These are phyloP conservation scores for Apium graveolens DNA, from an alignment of 129 eudicot genomes.

Conservation along the genomic window DNA sequence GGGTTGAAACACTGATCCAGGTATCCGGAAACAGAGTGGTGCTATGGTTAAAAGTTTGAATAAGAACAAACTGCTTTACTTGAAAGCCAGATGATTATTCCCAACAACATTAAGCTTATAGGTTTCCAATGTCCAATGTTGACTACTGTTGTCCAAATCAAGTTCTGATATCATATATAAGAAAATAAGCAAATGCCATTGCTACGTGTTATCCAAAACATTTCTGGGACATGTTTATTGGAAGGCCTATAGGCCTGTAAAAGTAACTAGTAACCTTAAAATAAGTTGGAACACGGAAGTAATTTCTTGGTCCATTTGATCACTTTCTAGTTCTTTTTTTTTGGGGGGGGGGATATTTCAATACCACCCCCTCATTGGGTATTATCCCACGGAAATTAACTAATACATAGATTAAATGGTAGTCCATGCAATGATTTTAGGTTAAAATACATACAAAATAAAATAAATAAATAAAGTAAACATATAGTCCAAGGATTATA, in stretches of 20 bases:
- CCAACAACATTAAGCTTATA: background rate
- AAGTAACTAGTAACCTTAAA: background rate
- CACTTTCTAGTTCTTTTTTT: too few species aligned
- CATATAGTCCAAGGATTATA: too few species aligned
- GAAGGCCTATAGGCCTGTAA: background rate
- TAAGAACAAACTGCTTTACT: background rate
- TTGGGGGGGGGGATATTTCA: too few species aligned
- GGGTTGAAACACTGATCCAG: background rate
- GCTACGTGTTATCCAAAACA: background rate
- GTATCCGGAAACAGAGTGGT: background rate
- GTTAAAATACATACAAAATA: too few species aligned
- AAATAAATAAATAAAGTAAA: too few species aligned
- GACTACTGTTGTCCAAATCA: background rate
- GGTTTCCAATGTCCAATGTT: background rate
- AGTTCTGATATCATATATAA: background rate
- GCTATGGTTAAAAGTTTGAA: background rate
- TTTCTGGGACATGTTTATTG: background rate
- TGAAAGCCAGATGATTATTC: background rate
- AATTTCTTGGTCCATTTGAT: background rate
- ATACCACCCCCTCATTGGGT: background rate
- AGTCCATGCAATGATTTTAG: too few species aligned
- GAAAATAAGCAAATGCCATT: background rate
- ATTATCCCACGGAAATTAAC: background rate
- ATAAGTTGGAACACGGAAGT: background rate
- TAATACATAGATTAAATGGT: background rate